Percentiles rank a stretch among this genome's conserved stretches.
Conservation (phyloP, 1,139 yeast genomes). For the Blastobotrys ciferrii region DNA sequence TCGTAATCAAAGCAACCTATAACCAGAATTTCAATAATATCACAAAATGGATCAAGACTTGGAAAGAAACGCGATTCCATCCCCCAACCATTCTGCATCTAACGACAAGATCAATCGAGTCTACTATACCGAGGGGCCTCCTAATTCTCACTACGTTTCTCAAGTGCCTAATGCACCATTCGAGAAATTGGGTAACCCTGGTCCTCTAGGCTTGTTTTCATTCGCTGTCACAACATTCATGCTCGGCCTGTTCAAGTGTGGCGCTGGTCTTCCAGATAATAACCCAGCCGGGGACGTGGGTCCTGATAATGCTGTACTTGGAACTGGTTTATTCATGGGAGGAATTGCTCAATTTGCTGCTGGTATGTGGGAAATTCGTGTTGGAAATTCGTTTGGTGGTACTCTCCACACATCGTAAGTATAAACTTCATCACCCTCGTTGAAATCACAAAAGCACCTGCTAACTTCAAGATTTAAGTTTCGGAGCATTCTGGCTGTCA, state of each 20-base stretch:
- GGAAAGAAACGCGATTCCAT: background rate
- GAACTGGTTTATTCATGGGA: conserved; percentile 76
- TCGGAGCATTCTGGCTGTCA: conserved; percentile 82
- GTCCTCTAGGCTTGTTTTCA: conserved; percentile 82
- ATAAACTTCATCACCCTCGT: conserved; percentile 30
- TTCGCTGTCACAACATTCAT: conserved; percentile 64
- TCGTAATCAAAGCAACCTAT: background rate
- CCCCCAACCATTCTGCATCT: background rate
- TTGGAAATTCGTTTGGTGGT: conserved; percentile 83
- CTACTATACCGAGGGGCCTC: background rate
- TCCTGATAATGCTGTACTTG: conserved; percentile 49
- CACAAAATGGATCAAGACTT: background rate
- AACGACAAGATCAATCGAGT: background rate
- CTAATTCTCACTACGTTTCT: conserved; percentile 1
- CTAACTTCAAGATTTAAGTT: no score
- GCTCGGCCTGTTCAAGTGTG: conserved; percentile 5
- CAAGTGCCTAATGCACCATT: conserved; percentile 8
- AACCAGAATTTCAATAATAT: background rate
- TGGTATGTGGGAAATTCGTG: conserved; percentile 65
- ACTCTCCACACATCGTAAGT: conserved; percentile 55
- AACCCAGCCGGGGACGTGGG: conserved; percentile 1
- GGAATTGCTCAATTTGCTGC: conserved; percentile 71
- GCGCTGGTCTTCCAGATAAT: conserved; percentile 5
- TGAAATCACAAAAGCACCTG: no score
- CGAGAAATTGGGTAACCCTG: conserved; percentile 72